Base-by-base conservation (phyloP, 2,329 filamentous ascomycete species). In the Rhynchosporium graminicola region DNA sequence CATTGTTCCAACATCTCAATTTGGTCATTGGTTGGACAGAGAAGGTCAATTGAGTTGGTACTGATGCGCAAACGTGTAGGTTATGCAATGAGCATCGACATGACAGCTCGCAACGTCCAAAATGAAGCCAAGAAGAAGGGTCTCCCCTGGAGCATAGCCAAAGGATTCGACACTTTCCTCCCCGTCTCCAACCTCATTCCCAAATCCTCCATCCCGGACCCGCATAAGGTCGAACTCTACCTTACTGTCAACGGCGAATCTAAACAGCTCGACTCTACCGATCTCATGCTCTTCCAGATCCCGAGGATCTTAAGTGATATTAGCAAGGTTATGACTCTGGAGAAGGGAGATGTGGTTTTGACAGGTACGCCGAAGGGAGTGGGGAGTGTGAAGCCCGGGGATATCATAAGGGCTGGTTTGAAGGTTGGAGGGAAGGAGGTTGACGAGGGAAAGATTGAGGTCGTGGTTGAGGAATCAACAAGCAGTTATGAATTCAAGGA, bases 351-450 rank as follows among this genome's bases (percentile, higher is more conserved):
- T 76, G 87, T 99, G 72, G 87, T 99, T 55, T 79, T 99, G 70
- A 99, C 95, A n/a, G 95, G 95, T 20, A 99, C 95, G 57, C 95
- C 95, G 56, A 97, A 97, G 79, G 95, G 95, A 12, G 95, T 99
- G 1, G 95, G 95, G 1, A 83, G 87, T 26, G 92, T 97, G 1
- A 85, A 87, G 64, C 87, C 90, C 0, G 95, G 95, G 2, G 93
- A 99, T 78, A 81, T 94, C 38, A 91, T 99, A 83, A 88, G 83
- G 67, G 93, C 91, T 31, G 92, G 92, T 3, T 81, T 98, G 69
- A 87, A 85, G 74, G 86, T 97, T 36, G 81, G 83, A 62, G 93
- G 93, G 43, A 87, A 89, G 80, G 92, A 96, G 79, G 77, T 98
- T 38, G 87, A 92, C 74, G 90, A 96, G 80, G 91, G 90, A 40